Percentiles rank a stretch among this genome's conserved stretches.
Evolutionary conservation across 169 alveolate species (phyloP).

Genomic region (Plasmodium relictum): DNA sequence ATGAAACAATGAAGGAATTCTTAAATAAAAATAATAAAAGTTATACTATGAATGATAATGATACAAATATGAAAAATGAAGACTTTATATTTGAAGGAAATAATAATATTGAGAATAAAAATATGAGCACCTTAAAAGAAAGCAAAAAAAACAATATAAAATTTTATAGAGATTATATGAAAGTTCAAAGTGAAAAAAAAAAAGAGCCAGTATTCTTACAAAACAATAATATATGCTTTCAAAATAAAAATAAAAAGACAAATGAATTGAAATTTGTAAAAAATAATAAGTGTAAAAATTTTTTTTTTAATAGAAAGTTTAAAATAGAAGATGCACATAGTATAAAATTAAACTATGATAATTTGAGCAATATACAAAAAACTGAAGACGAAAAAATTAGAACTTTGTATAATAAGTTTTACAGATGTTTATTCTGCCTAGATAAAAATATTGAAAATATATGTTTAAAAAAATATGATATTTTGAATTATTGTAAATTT

Average conservation of each 20-base stretch:
- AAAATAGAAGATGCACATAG: constrained; percentile 17
- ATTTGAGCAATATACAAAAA: constrained; percentile 24
- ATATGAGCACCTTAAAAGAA: no score
- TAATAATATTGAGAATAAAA: no score
- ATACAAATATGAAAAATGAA: no score
- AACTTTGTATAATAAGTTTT: constrained; percentile 28
- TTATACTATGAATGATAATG: no score
- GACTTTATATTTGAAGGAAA: no score
- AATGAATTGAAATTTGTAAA: constrained; percentile 6
- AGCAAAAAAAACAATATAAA: no score
- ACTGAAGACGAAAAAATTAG: constrained; percentile 37
- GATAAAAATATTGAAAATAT: constrained; percentile 18
- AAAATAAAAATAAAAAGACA: not conserved
- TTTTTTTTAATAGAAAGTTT: constrained; percentile 32
- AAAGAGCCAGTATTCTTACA: not conserved
- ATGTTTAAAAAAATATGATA: constrained; percentile 22
- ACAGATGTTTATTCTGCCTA: constrained; percentile 27
- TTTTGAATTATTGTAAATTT: constrained; percentile 30
- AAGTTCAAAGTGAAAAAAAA: no score
- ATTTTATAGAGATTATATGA: no score
- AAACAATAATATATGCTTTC: not conserved
- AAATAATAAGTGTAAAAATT: constrained; percentile 9
- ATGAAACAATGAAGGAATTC: no score
- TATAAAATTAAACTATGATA: constrained; percentile 23
- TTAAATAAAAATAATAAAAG: no score